Conservation (phyloP, 805 yeast species). For the Phaffomyces antillensis region DNA sequence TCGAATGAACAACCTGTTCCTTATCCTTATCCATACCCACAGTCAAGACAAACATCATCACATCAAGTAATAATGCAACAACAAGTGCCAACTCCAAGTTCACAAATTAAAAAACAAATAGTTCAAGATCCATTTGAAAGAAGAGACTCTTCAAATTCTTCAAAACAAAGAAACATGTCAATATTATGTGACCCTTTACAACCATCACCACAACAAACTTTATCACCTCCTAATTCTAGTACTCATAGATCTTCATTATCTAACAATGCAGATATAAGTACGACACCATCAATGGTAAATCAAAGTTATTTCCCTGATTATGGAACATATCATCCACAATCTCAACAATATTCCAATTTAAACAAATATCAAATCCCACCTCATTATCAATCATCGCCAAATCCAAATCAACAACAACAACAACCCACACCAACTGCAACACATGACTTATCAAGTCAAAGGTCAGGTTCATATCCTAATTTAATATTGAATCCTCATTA, state of each 20-base stretch:
- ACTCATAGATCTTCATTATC: constrained; percentile 14
- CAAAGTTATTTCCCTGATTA: constrained; percentile 19
- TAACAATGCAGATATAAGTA: constrained; percentile 3
- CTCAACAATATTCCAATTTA: too few relatives aligned
- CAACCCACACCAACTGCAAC: constrained; percentile 3
- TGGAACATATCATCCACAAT: constrained; percentile 1
- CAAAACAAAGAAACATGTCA: constrained; percentile 21
- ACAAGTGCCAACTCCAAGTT: background rate
- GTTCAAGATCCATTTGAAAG: constrained; percentile 23
- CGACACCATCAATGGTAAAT: constrained; percentile 3
- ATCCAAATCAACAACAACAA: background rate
- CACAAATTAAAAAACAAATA: constrained; percentile 6
- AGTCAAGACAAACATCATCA: constrained; percentile 4
- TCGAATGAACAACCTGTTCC: constrained; percentile 15
- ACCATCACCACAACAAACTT: constrained; percentile 5
- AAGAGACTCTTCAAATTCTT: constrained; percentile 13
- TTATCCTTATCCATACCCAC: constrained; percentile 22
- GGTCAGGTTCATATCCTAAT: constrained; percentile 21
- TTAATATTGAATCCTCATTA: constrained; percentile 13
- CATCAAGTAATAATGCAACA: constrained; percentile 4
- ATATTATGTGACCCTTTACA: constrained; percentile 23
- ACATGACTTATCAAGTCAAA: constrained; percentile 8
- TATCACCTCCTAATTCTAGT: constrained; percentile 12
- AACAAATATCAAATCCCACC: too few relatives aligned
- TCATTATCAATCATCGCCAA: too few relatives aligned